Evolutionary conservation across 2,329 filamentous ascomycete genomes (phyloP).

Genomic region (Exophiala viscosa): DNA sequence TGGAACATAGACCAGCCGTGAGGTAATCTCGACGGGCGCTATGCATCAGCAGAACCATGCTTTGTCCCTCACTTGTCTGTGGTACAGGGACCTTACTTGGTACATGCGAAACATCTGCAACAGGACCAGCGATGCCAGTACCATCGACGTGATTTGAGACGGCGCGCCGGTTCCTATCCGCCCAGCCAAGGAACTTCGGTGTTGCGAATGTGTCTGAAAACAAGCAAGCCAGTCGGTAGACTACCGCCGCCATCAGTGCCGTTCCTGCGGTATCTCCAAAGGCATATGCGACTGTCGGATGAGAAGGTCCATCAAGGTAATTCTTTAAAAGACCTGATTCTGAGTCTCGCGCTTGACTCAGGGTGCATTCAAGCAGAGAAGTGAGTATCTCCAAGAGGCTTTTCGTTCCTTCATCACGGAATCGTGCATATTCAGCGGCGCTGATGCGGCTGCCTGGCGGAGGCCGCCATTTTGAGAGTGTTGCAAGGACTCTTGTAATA

Average conservation of each 20-base stretch:
- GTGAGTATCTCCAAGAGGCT: constrained; percentile 34
- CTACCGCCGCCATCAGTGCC: constrained; percentile 42
- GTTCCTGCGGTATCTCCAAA: constrained; percentile 51
- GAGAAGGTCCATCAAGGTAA: constrained; percentile 40
- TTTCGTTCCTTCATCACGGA: constrained; percentile 27
- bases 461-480: constrained; percentile 25
- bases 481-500: constrained; percentile 46
- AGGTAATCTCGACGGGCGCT: constrained; percentile 17
- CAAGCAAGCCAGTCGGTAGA: constrained; percentile 45
- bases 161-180: constrained; percentile 38
- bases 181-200: constrained; percentile 40
- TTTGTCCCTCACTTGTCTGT: constrained; percentile 24
- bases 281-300: constrained; percentile 32
- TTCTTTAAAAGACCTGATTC: constrained; percentile 40
- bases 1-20: constrained; percentile 6
- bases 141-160: constrained; percentile 36
- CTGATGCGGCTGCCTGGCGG: constrained; percentile 31
- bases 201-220: constrained; percentile 36
- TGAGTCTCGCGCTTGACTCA: constrained; percentile 24
- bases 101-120: constrained; percentile 19
- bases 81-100: constrained; percentile 7
- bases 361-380: constrained; percentile 37
- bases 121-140: constrained; percentile 8
- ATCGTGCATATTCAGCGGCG: background rate
- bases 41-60: constrained; percentile 22